Base-by-base conservation (phyloP, 73 alveolate genomes). In the Paramecium caudatum region DNA sequence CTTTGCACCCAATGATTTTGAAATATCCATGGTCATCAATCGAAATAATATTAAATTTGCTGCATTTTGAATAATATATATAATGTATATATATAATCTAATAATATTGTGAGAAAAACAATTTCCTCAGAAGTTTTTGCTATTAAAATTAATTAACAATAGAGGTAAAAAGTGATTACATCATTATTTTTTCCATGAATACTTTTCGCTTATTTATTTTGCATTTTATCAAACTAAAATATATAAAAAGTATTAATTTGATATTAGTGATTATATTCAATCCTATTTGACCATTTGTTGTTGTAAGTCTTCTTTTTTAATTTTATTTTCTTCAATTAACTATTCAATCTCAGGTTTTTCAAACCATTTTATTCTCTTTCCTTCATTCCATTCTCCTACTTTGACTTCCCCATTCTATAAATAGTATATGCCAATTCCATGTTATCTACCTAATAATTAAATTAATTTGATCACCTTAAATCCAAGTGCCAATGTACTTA, bases 401-500 rank as follows among this genome's bases (percentile, higher is more conserved):
- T 80, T 90, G 3, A 49, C 83, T 19, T 69, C 91, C 34, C 91
- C 91, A 30, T 70, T 90, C 23, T 48, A 37, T 46, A 90, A 80
- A 41, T 74, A 49, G 49, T 90, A 90, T 13, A 74, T 82, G 37
- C 94, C 94, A 1, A 90, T 80, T 34, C 94, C 94, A 36, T 69
- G 62, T 21, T 90, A 48, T 37, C 83, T 37, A 2, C 88, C 88
- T 74, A 36, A 21, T 65, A 74, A 6, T n/a, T 10, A n/a, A 1
- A 5, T 15, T 32, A 36, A 37, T 1, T n/a, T 43, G 19, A 23
- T 74, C 65, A 61, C 95, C 95, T 48, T 94, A 61, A 41, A 47
- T 61, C 98, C 98, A 94, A 46, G 91, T 88, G 9, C 98, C 98
- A 32, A 91, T 95, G 93, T 92, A 94, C 87, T 94, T 93, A 92